Evolutionary conservation across 257 asterid genomes (phyloP), one percentile per base, ranked within the genome.

Genomic region (Ilex aquifolium): DNA sequence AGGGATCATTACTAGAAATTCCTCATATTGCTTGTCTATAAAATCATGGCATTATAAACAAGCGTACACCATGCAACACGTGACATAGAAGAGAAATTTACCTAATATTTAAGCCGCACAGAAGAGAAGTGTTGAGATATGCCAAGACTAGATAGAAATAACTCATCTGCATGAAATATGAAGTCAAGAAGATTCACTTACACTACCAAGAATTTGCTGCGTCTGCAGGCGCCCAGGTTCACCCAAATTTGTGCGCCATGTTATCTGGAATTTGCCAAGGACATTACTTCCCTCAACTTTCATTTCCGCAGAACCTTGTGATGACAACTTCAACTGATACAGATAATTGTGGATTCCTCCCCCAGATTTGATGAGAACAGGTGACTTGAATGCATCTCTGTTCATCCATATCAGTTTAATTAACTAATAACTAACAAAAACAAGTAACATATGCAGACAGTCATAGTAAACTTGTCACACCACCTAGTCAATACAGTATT

Each of bases 141-240:
- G 27, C 27, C 27, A 1, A 21, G 61, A 46, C 59, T 42, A 55
- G 7, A 32, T 31, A 56, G 21, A 21, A 32, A 66, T 36, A 62
- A 52, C 60, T 32, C 46, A 50, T 31, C 36, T 32, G 58, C 53
- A 62, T 60, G 42, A 54, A 62, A 63, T 50, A 61, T 60, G 68
- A 65, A 56, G 67, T 16, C 50, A 13, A 66, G 58, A 32, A 64
- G 44, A 8, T 36, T 74, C 67, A 70, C 97, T 89, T 87, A 92
- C 99, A 73, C 80, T 92, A 62, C 99, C 97, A 74, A 92, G 88
- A 72, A 92, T 92, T 51, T 92, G 85, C 69, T 92, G 99, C 36
- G 99, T 92, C 81, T 92, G 99, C 74, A 92, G 80, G 65, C 97
- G 95, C 62, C 99, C 99, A 62, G 99, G 99, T 80, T 89, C 99